Conservation (phyloP, 345 rosid species). For the Syzygium jambos region DNA sequence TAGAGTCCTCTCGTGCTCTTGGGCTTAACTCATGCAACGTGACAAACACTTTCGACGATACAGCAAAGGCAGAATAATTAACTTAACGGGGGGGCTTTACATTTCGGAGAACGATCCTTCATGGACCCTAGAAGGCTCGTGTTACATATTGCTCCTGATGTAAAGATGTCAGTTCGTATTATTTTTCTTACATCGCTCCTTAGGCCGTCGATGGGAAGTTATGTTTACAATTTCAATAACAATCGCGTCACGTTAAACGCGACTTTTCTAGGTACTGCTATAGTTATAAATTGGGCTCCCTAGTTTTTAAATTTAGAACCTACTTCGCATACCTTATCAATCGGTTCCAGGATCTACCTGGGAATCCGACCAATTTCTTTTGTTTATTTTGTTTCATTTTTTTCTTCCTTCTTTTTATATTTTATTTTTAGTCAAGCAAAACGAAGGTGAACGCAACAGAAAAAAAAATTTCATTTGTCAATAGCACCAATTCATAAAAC, state of each 20-base stretch:
- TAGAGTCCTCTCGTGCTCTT: not conserved
- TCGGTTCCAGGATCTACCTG: accelerated
- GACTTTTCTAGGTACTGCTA: not conserved
- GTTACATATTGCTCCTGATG: not conserved
- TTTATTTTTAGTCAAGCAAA: accelerated
- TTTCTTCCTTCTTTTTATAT: too few species aligned
- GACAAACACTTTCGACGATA: not conserved
- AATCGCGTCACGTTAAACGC: not conserved
- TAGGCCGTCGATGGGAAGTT: not conserved
- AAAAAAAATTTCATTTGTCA: too few species aligned
- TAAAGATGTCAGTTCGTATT: not conserved
- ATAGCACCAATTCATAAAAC: too few species aligned
- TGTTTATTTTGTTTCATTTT: too few species aligned
- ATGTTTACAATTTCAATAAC: not conserved
- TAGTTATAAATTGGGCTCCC: not conserved
- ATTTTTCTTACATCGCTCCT: not conserved
- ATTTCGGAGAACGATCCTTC: not conserved
- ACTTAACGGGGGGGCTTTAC: not conserved
- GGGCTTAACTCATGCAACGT: not conserved
- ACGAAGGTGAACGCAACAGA: too few species aligned
- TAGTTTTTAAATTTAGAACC: too few species aligned
- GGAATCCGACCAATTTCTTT: too few species aligned
- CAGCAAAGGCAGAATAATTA: not conserved
- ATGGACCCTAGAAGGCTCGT: not conserved
- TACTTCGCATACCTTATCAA: too few species aligned